These are phyloP conservation scores for Pseudogymnoascus sp. DNA, from an alignment of 2,329 filamentous ascomycete genomes.

Conservation along the genomic window DNA sequence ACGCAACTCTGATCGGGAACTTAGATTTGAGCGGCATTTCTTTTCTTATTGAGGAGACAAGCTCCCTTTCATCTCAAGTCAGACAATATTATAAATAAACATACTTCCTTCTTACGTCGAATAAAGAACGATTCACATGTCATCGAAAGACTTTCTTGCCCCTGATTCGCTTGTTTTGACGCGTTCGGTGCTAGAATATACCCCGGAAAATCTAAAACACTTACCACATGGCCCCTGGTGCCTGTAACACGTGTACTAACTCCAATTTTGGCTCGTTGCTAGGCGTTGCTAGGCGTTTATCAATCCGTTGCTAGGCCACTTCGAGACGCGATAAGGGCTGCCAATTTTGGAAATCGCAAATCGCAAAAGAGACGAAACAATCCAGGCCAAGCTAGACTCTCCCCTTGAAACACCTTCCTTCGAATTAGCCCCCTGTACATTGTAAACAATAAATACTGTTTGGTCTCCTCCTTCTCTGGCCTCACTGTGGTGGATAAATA, in stretches of 20 bases:
- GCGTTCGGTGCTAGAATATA: neutral
- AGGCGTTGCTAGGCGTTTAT: neutral
- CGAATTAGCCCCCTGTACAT: constrained; percentile 1
- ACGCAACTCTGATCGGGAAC: neutral
- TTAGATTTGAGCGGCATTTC: neutral
- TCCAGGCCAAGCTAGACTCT: constrained; percentile 6
- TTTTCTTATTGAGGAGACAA: neutral
- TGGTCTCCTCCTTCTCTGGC: neutral
- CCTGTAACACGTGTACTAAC: constrained; percentile 5
- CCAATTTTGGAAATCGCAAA: neutral
- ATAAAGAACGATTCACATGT: neutral
- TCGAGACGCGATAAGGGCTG: neutral
- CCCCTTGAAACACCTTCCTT: constrained; percentile 4
- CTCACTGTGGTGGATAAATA: neutral
- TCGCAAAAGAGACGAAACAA: constrained; percentile 4
- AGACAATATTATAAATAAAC: neutral
- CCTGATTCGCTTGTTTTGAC: constrained; percentile 4
- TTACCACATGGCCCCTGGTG: neutral
- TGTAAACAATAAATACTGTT: constrained; percentile 7
- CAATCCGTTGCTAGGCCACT: constrained; percentile 1
- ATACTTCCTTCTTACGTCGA: too few relatives aligned
- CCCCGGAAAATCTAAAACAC: constrained; percentile 6
- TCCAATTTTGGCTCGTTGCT: neutral
- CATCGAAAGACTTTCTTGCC: neutral
- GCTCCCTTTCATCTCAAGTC: neutral